Percentiles rank a stretch among this genome's conserved stretches.
These are phyloP conservation scores for Capsicum rhomboideum DNA, from an alignment of 257 asterid genomes.

Conservation along the genomic window DNA sequence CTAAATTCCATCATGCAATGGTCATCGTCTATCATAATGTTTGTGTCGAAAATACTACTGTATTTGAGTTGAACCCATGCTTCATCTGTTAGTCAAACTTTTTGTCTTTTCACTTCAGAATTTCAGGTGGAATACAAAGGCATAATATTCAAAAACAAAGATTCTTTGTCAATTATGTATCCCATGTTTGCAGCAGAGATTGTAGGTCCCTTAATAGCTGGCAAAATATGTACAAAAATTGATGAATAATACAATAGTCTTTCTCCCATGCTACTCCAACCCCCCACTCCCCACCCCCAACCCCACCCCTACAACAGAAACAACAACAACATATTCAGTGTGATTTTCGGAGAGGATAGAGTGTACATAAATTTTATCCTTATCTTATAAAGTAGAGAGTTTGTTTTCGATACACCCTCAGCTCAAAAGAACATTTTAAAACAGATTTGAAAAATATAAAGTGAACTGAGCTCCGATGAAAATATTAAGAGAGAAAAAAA, in stretches of 20 bases:
- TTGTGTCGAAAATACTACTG: not conserved
- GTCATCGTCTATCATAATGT: not conserved
- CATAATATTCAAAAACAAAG: not conserved
- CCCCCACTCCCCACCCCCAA: not conserved
- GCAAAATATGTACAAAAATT: slow-evolving; percentile 1
- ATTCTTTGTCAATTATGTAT: not conserved
- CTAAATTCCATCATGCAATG: not conserved
- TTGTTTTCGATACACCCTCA: too few species aligned
- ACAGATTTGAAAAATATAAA: too few species aligned
- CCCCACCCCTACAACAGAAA: too few species aligned
- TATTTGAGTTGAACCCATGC: not conserved
- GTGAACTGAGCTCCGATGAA: too few species aligned
- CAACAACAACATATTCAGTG: too few species aligned
- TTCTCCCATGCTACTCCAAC: not conserved
- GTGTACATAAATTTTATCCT: too few species aligned
- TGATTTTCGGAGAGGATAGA: too few species aligned
- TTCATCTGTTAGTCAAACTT: not conserved
- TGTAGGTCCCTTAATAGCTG: slow-evolving; percentile 10
- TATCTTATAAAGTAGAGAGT: too few species aligned
- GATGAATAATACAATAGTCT: not conserved
- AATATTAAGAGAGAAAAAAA: too few species aligned
- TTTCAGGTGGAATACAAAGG: not conserved
- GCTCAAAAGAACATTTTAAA: too few species aligned
- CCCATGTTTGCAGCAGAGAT: not conserved
- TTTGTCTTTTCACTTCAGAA: not conserved